A percentile compares a stretch with the other conserved stretches of the same genome.
Evolutionary conservation across 2,329 filamentous ascomycete species (phyloP).

Genomic region (Colletotrichum caudatum): DNA sequence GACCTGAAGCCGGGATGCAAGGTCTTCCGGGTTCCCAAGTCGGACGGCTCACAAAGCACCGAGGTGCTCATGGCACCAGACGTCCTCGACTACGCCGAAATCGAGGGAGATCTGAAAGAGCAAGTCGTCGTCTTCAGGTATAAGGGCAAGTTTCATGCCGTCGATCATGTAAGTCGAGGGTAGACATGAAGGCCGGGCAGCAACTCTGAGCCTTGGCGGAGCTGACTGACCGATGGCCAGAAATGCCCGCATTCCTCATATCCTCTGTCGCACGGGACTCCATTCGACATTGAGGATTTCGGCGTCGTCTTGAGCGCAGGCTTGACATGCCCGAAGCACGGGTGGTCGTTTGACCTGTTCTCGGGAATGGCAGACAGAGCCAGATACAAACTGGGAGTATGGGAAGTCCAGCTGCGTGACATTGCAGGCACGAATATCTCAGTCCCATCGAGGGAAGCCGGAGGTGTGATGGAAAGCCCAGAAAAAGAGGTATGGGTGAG

Average conservation of each 20-base stretch:
- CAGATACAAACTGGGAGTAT: slow-evolving; percentile 70
- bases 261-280: slow-evolving; percentile 70
- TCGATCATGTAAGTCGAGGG: slow-evolving; percentile 71
- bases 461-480: background rate
- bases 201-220: too few species aligned
- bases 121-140: slow-evolving; percentile 76
- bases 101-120: slow-evolving; percentile 59
- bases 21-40: slow-evolving; percentile 64
- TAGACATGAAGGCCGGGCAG: too few species aligned
- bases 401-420: slow-evolving; percentile 70
- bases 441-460: background rate
- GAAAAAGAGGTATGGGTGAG: slow-evolving; percentile 59
- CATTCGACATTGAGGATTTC: slow-evolving; percentile 81
- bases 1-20: slow-evolving; percentile 68
- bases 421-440: background rate
- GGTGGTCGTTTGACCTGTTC: slow-evolving; percentile 78
- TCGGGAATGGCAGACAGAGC: slow-evolving; percentile 72
- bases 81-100: slow-evolving; percentile 46
- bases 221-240: slow-evolving; percentile 50
- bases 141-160: slow-evolving; percentile 72
- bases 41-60: slow-evolving; percentile 50
- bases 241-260: slow-evolving; percentile 76
- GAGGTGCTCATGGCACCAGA: slow-evolving; percentile 54
- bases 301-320: slow-evolving; percentile 72
- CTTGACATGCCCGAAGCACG: slow-evolving; percentile 75